These are phyloP conservation scores for Pseudopithomyces chartarum DNA, from an alignment of 2,329 filamentous ascomycete species.

Conservation along the genomic window DNA sequence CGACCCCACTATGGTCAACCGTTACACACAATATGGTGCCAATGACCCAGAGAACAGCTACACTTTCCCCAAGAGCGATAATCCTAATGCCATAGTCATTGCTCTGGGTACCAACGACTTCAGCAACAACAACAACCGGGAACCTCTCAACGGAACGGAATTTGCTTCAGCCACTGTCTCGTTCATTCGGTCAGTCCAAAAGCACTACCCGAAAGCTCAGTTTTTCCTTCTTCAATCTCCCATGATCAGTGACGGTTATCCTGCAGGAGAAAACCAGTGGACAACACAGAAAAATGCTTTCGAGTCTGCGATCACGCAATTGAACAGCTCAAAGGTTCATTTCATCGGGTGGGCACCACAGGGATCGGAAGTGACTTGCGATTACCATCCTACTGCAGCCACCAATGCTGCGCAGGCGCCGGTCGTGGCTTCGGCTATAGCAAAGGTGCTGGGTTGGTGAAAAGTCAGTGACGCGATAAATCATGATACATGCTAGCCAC, in stretches of 20 bases:
- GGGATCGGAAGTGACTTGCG: conserved; percentile 48
- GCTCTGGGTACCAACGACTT: conserved; percentile 55
- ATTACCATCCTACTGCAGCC: conserved; percentile 50
- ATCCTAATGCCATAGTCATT: conserved; percentile 49
- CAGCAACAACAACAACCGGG: conserved; percentile 33
- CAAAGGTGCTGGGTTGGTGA: conserved; percentile 23
- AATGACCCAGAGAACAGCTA: conserved; percentile 47
- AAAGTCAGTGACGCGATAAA: background rate
- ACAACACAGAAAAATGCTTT: conserved; percentile 44
- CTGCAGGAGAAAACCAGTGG: conserved; percentile 33
- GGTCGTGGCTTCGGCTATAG: conserved; percentile 27
- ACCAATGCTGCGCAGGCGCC: conserved; percentile 42
- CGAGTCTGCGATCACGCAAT: conserved; percentile 37
- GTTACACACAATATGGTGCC: conserved; percentile 52
- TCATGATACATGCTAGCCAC: no score
- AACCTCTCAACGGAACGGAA: conserved; percentile 7
- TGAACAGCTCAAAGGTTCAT: conserved; percentile 40
- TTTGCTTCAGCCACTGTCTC: conserved; percentile 25
- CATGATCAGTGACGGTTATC: conserved; percentile 44
- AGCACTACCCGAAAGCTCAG: conserved; percentile 43
- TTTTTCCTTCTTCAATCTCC: conserved; percentile 51
- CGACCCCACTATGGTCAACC: conserved; percentile 45
- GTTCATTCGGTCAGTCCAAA: conserved; percentile 42
- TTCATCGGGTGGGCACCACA: conserved; percentile 52
- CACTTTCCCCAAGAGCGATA: conserved; percentile 41